Evolutionary conservation across 208 protist genomes (phyloP).

Genomic region (Tetramitus jugosus): DNA sequence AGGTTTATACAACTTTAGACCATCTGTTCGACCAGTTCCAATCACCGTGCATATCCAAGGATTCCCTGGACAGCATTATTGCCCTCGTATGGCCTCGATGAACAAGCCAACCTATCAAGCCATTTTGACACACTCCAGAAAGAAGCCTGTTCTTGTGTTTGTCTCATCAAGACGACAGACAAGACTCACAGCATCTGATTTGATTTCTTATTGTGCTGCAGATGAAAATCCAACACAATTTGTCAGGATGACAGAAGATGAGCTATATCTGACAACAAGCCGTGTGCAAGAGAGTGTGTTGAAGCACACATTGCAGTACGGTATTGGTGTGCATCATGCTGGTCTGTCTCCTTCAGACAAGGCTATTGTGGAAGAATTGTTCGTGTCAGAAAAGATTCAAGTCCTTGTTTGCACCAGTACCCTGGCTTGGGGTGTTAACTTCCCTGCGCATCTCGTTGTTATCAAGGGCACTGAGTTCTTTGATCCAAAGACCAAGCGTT

Average conservation of each 20-base stretch:
- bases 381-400: conserved; percentile 81
- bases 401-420: conserved; percentile 97
- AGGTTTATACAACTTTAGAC: conserved; percentile 97
- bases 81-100: conserved; percentile 98
- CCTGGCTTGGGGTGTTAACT: conserved; percentile 99
- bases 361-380: conserved; percentile 84
- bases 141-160: conserved; percentile 97
- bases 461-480: conserved; percentile 99
- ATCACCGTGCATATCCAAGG: conserved; percentile 90
- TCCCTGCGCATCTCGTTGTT: conserved; percentile 98
- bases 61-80: conserved; percentile 93
- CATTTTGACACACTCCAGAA: conserved; percentile 65
- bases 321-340: conserved; percentile 98
- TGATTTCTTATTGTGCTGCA: conserved; percentile 83
- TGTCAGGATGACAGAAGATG: conserved; percentile 69
- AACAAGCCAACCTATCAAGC: conserved; percentile 97
- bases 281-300: conserved; percentile 70
- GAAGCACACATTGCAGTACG: conserved; percentile 91
- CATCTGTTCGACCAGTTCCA: conserved; percentile 93
- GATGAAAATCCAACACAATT: conserved; percentile 86
- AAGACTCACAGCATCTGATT: conserved; percentile 92
- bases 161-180: conserved; percentile 97
- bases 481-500: conserved; percentile 88
- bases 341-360: conserved; percentile 74
- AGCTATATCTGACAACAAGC: conserved; percentile 63